These are phyloP conservation scores for Pyrus pyrifolia DNA, from an alignment of 306 rosid genomes.

Conservation along the genomic window DNA sequence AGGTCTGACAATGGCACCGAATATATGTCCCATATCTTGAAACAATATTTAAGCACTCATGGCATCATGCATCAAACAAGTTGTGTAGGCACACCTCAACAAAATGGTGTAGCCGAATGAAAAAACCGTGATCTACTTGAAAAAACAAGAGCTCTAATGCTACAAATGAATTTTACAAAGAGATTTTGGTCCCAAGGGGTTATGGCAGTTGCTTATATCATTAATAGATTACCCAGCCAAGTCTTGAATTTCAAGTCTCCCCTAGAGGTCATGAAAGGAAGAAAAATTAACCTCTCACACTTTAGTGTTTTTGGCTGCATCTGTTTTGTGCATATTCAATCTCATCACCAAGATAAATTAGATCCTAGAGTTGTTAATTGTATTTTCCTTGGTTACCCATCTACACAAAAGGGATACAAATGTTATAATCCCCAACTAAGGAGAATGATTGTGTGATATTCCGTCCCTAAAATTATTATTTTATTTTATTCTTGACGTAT, in stretches of 20 bases:
- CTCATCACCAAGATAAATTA: neutral
- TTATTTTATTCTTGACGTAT: no score
- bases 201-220: neutral
- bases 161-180: no score
- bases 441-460: neutral
- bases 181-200: no score
- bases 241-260: neutral
- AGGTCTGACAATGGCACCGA: neutral
- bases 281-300: neutral
- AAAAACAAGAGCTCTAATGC: neutral
- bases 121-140: neutral
- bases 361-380: neutral
- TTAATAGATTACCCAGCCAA: neutral
- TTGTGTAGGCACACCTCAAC: neutral
- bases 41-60: neutral
- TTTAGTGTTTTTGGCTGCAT: neutral
- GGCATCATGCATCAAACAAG: neutral
- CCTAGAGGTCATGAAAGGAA: neutral
- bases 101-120: accelerated
- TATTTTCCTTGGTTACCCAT: neutral
- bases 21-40: neutral
- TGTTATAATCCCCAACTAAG: neutral
- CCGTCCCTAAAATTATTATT: no score
- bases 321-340: neutral
- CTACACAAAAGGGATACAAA: no score